Base-by-base conservation (phyloP, 805 yeast genomes). In the Kodamaea fukazawae region DNA sequence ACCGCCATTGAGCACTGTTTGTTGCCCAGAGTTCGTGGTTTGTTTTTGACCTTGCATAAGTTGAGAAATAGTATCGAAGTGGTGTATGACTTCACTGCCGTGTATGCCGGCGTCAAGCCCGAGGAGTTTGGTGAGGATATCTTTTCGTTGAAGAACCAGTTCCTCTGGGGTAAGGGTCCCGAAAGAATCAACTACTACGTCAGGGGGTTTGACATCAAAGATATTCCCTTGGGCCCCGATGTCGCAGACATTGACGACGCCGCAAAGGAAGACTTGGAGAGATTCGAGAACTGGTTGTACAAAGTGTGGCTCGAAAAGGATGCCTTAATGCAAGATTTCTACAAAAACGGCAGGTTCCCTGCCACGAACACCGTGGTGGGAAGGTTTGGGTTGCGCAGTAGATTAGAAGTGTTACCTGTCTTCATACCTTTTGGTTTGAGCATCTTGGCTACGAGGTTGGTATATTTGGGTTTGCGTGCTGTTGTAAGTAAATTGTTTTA, bases 81-180 rank as follows among this genome's bases (percentile, higher is more conserved):
- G 4, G 74, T 93, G 0, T 86, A 88, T 54, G 97, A 93, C 61
- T 62, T 86, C 26, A 87, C 99, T 0, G 72, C 87, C 30, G 96
- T 83, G 1, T 93, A 89, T 60, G 71, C 82, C 4, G 96, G 89
- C 9, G 79, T 86, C 34, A 62, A 57, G 29, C 61, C 76, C 1
- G 69, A 70, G 4, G 81, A 79, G 44, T 83, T 74, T 54, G 96
- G 96, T 2, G 96, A 93, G 58, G 83, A 81, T 48, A 71, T 73
- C 25, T 93, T 75, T 59, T 78, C 88, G 1, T 67, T 93, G 40
- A 69, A 71, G 40, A 68, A 73, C 22, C 76, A 82, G 29, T 88
- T 81, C 54, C 53, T 88, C 6, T 64, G 70, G 36, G 96, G 96
- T 1, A 65, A 72, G 40, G 84, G 87, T 17, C 97, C 99, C 0